A percentile compares a stretch with the other conserved stretches of the same genome.
Conservation (phyloP, 176 grass and related monocot species). For the Oropetium thomaeum region DNA sequence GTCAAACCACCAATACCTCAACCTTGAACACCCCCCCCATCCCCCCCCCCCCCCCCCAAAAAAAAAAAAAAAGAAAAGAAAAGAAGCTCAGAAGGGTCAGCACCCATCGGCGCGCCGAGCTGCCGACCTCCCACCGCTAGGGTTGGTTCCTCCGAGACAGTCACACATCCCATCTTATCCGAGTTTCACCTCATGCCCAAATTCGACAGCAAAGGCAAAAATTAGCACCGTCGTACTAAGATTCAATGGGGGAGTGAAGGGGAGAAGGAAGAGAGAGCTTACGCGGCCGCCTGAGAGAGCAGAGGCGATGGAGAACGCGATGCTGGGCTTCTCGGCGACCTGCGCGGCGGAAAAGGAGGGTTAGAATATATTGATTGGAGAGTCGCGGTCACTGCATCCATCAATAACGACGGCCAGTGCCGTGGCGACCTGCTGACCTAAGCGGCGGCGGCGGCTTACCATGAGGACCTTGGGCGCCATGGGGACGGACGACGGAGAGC, state of each 20-base stretch:
- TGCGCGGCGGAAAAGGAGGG: constrained; percentile 27
- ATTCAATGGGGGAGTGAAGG: background rate
- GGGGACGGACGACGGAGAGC: background rate
- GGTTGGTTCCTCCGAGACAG: background rate
- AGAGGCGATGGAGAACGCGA: constrained; percentile 82
- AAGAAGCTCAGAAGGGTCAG: background rate
- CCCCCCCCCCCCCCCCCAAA: too few relatives aligned
- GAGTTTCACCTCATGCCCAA: background rate
- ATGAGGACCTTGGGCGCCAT: constrained; percentile 90
- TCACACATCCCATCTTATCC: background rate
- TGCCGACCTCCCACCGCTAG: background rate
- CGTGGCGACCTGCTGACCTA: background rate
- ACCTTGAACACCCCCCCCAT: too few relatives aligned
- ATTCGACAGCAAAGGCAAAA: background rate
- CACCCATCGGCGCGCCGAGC: background rate
- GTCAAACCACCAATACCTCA: background rate
- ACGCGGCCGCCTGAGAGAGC: constrained; percentile 73
- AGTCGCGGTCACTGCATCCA: background rate
- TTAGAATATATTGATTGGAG: constrained; percentile 14
- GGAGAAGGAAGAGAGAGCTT: background rate
- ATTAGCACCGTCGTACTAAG: background rate
- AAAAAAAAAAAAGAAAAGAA: too few relatives aligned
- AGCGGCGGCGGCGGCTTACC: constrained; percentile 33
- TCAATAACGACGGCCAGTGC: background rate
- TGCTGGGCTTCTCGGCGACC: constrained; percentile 98